Evolutionary conservation across 2,329 filamentous ascomycete genomes (phyloP), one percentile per base, ranked within the genome.

Genomic region (Albifimbria verrucaria): DNA sequence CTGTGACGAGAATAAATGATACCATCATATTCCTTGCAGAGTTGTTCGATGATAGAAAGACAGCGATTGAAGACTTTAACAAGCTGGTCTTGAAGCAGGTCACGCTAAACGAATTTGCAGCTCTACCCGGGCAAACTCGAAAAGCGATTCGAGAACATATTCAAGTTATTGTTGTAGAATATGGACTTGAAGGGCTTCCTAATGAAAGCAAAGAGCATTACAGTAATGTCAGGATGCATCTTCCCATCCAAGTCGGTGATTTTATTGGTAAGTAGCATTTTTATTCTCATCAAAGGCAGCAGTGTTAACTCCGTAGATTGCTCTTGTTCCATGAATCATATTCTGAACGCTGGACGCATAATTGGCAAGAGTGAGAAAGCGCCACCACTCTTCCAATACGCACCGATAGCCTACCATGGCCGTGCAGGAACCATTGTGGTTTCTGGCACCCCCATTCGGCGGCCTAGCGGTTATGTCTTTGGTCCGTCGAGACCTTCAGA

Each of bases 231-330:
- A 57, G 18, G 66, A 66, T 83, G 57, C 78, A 85, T 59, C 61
- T 86, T 1, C 85, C 84, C 0, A 66, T 87, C 36, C 64, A 70
- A 3, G 76, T 83, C 18, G 72, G 73, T 4, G 82, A 80, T 32
- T 87, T 84, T 60, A 79, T 67, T 3, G 62, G 59, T 62, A 51
- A 24, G 48, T 32, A 2, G 20, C 9, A 17, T 52, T 3, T 55
- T 10, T 12, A n/a, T n/a, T 6, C 15, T 12, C 12, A 39, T 39
- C 12, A 12, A 5, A 17, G 5, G 12, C 5, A 39, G 5, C 18
- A 12, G 18, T n/a, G 18, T 39, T 4, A 5, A 4, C 32, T 39
- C 12, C 15, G 43, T 73, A 44, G 83, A 85, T 63, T 84, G 82
- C 65, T 80, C 76, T 2, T 81, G 77, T 52, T 80, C 76, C 0